Base-by-base conservation (phyloP, 2,329 filamentous ascomycete genomes). In the Emericellopsis atlantica region DNA sequence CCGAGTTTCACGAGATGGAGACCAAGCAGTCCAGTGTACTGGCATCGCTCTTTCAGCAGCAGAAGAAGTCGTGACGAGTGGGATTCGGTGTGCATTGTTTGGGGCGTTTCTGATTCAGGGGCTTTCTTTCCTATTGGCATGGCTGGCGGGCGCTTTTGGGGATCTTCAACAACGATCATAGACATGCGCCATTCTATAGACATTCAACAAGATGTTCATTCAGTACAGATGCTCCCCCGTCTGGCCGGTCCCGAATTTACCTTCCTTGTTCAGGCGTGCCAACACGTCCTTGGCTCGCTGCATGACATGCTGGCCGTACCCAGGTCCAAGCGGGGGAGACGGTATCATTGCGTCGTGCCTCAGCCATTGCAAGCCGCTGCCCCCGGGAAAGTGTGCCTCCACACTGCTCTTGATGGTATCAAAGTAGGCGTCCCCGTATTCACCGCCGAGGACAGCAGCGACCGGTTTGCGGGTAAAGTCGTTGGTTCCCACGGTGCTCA, bases 1-100 rank as follows among this genome's bases (percentile, higher is more conserved):
- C 67, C 6, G 81, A 86, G 60, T 81, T 72, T 64, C 74, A 80
- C 43, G 81, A 86, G 60, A 84, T 85, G 79, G 54, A 67, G 50
- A 69, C 69, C 7, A 78, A 77, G 52, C 37, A 41, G 23, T 34
- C 36, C 32, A 42, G 40, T 22, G 40, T 42, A 11, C 36, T 42
- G n/a, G 32, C n/a, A 15, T 38, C 40, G n/a, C 29, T 42, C 4
- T n/a, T 42, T 15, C 33, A n/a, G 32, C 32, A 35, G 16, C 18
- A 36, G 4, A 24, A 21, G 31, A 9, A n/a, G 10, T 9, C 10
- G 16, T 37, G 14, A n/a, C 10, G 7, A 37, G 21, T 3, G 36
- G 36, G 16, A 35, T 8, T 12, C n/a, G n/a, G 32, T 15, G 18
- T 5, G 18, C 18, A 21, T 21, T 21, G n/a, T 8, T 35, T 16